Evolutionary conservation across 306 rosid genomes (phyloP), one percentile per base, ranked within the genome.

Genomic region (Potentilla sterilis): DNA sequence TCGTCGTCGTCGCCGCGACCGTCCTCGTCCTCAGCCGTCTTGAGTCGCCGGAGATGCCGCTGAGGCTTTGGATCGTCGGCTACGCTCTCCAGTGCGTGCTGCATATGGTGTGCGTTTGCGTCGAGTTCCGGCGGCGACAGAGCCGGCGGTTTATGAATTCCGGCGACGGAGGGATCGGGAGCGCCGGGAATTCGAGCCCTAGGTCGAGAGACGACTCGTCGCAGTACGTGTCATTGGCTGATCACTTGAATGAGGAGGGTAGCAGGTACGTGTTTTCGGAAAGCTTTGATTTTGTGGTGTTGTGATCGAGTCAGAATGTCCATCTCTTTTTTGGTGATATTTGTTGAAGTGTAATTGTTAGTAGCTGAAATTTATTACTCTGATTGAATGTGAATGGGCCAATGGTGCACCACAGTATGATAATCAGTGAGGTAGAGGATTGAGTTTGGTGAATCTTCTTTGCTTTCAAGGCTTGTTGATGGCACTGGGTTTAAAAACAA

Each of bases 11-110:
- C 38, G 95, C 97, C 9, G 80, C 88, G 15, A 70, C 92, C 1
- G 80, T 83, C 4, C 73, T 90, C 79, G 69, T 89, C 63, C 55
- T 87, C 67, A 92, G 98, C 88, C 68, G 70, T 24, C 14, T 11
- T 2, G 97, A 95, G 41, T 65, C 88, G 9, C 98, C 97, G 67
- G n/a, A 67, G 5, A 79, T 86, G 96, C 98, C 97, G 18, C 75
- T 92, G 78, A 87, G 97, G 76, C 32, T 90, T 43, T 95, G 98
- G 97, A 86, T 92, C 72, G 77, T 81, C 4, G 98, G 98, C 0
- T 92, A 95, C 43, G 92, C 90, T 35, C 6, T 92, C 61, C 98
- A 95, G 73, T 95, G 98, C 72, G 21, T 84, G 59, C 84, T 95
- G 37, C 98, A 95, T 73, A 85, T 92, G 88, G 85, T 82, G 1